These are phyloP conservation scores for Coniochaeta ligniaria DNA, from an alignment of 2,329 filamentous ascomycete genomes.

Conservation along the genomic window DNA sequence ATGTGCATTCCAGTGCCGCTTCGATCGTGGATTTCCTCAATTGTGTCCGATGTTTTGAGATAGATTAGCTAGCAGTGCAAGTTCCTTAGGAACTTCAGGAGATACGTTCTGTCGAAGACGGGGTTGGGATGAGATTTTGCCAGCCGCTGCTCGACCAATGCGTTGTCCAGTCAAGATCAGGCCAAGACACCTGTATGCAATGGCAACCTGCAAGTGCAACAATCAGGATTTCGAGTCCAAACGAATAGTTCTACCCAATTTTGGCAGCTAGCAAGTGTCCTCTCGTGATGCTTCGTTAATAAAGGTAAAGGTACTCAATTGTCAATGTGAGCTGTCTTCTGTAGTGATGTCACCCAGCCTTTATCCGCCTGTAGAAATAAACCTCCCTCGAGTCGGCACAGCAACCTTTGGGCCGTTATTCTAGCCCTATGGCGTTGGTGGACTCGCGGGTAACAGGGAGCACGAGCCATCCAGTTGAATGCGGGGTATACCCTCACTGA, in stretches of 20 bases:
- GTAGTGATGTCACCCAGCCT: background rate
- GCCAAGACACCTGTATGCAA: background rate
- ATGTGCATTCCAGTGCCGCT: background rate
- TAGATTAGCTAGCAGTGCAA: too few relatives aligned
- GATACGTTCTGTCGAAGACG: background rate
- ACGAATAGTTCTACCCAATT: background rate
- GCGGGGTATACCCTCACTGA: background rate
- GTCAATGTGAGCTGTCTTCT: background rate
- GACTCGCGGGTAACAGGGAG: background rate
- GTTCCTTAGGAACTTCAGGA: too few relatives aligned
- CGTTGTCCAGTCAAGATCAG: background rate
- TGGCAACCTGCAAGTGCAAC: background rate
- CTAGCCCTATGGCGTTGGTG: background rate
- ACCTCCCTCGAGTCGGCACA: background rate
- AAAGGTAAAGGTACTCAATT: too few relatives aligned
- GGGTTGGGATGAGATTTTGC: background rate
- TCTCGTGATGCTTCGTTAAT: too few relatives aligned
- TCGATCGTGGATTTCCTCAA: background rate
- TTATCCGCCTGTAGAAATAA: too few relatives aligned
- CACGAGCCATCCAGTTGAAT: background rate
- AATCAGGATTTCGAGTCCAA: background rate
- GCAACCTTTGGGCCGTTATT: background rate
- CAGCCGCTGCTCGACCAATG: background rate
- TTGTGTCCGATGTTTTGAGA: background rate
- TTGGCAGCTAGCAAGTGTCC: background rate